Conservation (phyloP, 2,329 filamentous ascomycete species). For the Clarireedia sp. region DNA sequence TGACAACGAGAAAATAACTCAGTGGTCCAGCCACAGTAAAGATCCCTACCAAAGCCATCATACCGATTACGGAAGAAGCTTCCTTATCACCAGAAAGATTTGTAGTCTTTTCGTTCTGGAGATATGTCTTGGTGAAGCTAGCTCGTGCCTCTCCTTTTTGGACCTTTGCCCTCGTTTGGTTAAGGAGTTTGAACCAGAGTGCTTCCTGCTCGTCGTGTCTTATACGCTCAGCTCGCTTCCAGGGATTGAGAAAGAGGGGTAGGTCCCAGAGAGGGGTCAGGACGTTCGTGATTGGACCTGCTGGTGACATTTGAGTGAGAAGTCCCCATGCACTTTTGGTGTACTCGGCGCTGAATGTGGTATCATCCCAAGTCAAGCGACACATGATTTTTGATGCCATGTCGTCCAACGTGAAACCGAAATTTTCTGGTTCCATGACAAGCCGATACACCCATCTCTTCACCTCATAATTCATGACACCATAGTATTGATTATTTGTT, state of each 20-base stretch:
- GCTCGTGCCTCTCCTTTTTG: not conserved
- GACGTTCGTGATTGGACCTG: not conserved
- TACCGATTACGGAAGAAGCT: conserved; percentile 12
- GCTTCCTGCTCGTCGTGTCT: not conserved
- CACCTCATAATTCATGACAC: not conserved
- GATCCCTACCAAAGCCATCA: not conserved
- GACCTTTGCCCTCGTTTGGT: not conserved
- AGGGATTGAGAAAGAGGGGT: not conserved
- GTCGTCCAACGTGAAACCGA: not conserved
- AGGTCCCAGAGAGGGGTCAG: not conserved
- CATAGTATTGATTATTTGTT: not conserved
- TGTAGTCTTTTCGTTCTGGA: not conserved
- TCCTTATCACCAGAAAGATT: conserved; percentile 20
- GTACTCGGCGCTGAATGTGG: not conserved
- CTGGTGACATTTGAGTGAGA: not conserved
- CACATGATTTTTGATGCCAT: not conserved
- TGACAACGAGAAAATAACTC: conserved; percentile 7
- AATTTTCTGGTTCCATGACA: not conserved
- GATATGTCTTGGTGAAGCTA: not conserved
- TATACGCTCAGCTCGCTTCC: not conserved
- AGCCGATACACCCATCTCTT: not conserved
- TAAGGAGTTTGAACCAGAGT: not conserved
- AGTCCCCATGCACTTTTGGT: not conserved
- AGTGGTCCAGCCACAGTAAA: not conserved
- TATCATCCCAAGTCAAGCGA: not conserved